These are phyloP conservation scores for Rhizophagus prolifer DNA, from an alignment of 192 early-diverging fungal genomes.

Conservation along the genomic window DNA sequence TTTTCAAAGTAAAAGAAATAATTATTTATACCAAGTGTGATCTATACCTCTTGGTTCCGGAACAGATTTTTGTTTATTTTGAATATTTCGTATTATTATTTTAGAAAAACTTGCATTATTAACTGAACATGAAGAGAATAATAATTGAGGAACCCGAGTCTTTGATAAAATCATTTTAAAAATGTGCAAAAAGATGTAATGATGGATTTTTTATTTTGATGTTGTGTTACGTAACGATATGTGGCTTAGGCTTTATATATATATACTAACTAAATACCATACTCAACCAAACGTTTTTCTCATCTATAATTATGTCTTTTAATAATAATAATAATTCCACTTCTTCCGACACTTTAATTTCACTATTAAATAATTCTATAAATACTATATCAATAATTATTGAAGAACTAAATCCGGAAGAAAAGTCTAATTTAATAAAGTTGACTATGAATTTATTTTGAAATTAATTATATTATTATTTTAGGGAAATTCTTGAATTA, in stretches of 20 bases:
- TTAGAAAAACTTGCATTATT: neutral
- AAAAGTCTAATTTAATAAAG: slow-evolving; percentile 19
- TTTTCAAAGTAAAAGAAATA: too few relatives aligned
- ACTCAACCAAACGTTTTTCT: too few relatives aligned
- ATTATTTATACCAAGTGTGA: too few relatives aligned
- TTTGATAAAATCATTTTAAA: neutral
- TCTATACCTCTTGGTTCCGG: slow-evolving; percentile 1
- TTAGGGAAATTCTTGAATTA: slow-evolving; percentile 25
- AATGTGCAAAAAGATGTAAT: neutral
- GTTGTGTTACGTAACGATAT: neutral
- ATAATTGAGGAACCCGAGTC: neutral
- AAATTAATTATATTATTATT: neutral
- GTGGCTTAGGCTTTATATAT: neutral
- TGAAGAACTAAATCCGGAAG: slow-evolving; percentile 8
- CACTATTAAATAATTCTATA: neutral
- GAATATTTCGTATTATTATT: neutral
- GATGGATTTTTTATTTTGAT: neutral
- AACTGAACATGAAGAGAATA: neutral
- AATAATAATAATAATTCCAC: neutral
- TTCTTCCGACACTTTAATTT: neutral
- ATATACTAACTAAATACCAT: too few relatives aligned
- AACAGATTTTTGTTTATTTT: slow-evolving; percentile 10
- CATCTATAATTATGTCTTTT: neutral
- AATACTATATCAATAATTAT: too few relatives aligned
- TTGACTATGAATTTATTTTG: neutral